Conservation (phyloP, 139 green algal genomes). For the Zygnema cylindricum region DNA sequence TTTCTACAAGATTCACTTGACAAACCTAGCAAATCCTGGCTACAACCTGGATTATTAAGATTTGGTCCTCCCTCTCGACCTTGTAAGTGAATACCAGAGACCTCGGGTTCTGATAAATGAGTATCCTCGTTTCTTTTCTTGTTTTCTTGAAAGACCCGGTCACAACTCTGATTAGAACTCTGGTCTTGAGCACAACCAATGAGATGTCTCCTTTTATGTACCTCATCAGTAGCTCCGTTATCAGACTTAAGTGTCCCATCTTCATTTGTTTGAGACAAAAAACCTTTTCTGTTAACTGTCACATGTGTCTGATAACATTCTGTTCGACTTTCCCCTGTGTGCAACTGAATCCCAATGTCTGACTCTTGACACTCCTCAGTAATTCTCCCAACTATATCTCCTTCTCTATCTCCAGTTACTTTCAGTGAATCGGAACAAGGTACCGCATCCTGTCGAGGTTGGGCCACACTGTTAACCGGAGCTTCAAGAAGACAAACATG, state of each 20-base stretch:
- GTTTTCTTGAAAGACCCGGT: background rate
- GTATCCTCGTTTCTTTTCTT: background rate
- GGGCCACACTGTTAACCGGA: background rate
- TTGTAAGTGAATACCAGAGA: no score
- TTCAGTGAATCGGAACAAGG: background rate
- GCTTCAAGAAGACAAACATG: background rate
- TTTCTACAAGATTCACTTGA: background rate
- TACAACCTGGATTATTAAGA: background rate
- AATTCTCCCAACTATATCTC: no score
- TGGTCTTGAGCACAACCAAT: background rate
- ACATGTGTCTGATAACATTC: no score
- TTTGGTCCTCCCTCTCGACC: background rate
- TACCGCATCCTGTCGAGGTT: background rate
- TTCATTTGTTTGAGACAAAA: no score
- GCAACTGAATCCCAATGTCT: no score
- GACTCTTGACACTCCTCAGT: no score
- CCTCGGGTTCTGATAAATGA: no score
- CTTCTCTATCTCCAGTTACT: no score
- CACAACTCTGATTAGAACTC: background rate
- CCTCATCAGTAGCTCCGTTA: background rate
- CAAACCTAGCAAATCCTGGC: background rate
- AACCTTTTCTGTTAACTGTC: no score
- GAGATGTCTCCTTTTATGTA: background rate
- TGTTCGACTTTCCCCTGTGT: no score
- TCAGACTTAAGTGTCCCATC: no score